Evolutionary conservation across 345 rosid genomes (phyloP), one percentile per base, ranked within the genome.

Genomic region (Hibiscus mutabilis): DNA sequence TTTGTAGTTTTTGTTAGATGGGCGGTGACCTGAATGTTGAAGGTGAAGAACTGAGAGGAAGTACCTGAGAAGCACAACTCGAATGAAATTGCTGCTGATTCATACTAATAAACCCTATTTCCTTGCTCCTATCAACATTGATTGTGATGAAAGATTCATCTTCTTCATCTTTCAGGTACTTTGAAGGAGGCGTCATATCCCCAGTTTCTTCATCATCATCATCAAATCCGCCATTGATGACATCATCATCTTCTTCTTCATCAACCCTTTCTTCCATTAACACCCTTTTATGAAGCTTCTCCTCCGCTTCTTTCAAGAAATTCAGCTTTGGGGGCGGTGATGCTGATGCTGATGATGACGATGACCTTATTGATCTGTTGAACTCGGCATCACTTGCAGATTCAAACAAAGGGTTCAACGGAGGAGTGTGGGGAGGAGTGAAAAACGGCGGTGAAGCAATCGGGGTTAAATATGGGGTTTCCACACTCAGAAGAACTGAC

Each of bases 251-350:
- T 1, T 25, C n/a, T 35, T 35, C 42, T 6, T 12, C n/a, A 5
- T 35, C 66, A 75, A 12, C 18, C 22, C 10, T 18, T 60, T 79
- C 86, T 72, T 85, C 91, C 81, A 78, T 66, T 52, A 56, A 33
- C n/a, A 52, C 79, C 68, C 65, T 86, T 75, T 70, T 86, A 25
- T 79, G 64, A 52, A 90, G 84, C 71, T 95, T 95, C 82, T 95
- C 97, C 79, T 95, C 99, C 60, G 97, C 99, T 74, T 92, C 97
- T 70, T 87, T 89, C 63, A 95, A 73, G 86, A 95, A 92, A 92
- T 89, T 95, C 79, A 95, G 90, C 83, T 82, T 92, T 68, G 97
- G 86, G 33, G 97, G 88, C 2, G 97, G 96, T 5, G 98, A 91
- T 68, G 90, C 80, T 68, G 90, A 82, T 46, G 57, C 0, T 66